A percentile compares a stretch with the other conserved stretches of the same genome.
These are phyloP conservation scores for Ceratocystis huliohia DNA, from an alignment of 2,329 filamentous ascomycete genomes.

Conservation along the genomic window DNA sequence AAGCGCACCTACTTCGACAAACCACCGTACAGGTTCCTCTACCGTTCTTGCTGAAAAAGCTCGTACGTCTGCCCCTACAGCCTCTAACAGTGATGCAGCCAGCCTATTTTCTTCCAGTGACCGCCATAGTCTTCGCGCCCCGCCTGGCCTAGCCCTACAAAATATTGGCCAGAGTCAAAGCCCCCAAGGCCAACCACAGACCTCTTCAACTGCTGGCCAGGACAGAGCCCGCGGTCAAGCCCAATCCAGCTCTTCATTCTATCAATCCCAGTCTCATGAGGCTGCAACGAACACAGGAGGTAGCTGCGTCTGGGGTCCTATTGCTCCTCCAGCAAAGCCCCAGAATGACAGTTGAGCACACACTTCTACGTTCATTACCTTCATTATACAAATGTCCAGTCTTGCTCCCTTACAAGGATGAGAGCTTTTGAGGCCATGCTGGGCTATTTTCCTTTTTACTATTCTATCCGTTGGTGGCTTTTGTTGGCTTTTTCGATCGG, in stretches of 20 bases:
- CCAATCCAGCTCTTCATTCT: not conserved
- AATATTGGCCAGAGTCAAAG: not conserved
- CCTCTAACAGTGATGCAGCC: not conserved
- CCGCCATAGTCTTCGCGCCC: not conserved
- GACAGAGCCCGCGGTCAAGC: not conserved
- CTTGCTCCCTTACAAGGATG: not conserved
- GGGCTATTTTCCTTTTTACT: not conserved
- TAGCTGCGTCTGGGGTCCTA: conserved; percentile 26
- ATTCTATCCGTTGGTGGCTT: not conserved
- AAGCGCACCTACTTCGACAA: not conserved
- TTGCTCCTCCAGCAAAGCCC: conserved; percentile 28
- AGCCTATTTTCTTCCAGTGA: not conserved
- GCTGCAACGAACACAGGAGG: not conserved
- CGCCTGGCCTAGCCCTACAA: not conserved
- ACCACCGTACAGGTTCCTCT: not conserved
- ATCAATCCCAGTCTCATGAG: not conserved
- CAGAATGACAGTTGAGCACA: not conserved
- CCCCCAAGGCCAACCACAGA: not conserved
- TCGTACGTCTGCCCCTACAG: not conserved
- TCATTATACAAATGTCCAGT: not conserved
- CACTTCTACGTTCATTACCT: not conserved
- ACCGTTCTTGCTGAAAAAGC: not conserved
- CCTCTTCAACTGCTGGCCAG: not conserved
- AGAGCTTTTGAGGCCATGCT: not conserved
- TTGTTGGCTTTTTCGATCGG: not conserved